Evolutionary conservation across 1,139 yeast species (phyloP).

Genomic region (Diutina mesorugosa): DNA sequence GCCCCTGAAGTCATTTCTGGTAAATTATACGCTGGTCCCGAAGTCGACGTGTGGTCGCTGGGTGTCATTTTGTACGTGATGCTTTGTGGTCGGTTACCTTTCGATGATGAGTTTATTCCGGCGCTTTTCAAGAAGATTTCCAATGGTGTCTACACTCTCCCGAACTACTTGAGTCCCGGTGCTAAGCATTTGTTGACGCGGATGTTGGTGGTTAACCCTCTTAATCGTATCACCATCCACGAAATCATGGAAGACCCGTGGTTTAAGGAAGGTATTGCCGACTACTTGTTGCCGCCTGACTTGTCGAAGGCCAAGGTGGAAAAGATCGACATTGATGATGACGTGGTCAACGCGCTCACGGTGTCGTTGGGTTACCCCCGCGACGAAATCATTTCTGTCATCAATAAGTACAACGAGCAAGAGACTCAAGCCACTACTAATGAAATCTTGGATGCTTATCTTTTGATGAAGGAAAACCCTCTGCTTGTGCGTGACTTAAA

Average conservation of each 20-base stretch:
- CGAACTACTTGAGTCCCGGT: constrained; percentile 78
- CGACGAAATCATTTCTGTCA: constrained; percentile 74
- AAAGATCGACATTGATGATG: constrained; percentile 54
- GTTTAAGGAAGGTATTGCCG: constrained; percentile 80
- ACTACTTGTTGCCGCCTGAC: constrained; percentile 67
- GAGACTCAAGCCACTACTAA: constrained; percentile 28
- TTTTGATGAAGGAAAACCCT: constrained; percentile 76
- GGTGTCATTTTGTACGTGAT: constrained; percentile 94
- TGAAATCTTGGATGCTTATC: constrained; percentile 87
- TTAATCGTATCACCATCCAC: constrained; percentile 87
- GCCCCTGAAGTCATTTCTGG: constrained; percentile 98
- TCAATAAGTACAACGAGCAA: constrained; percentile 33
- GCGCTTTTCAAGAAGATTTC: constrained; percentile 89
- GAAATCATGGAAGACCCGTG: constrained; percentile 94
- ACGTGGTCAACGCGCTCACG: constrained; percentile 65
- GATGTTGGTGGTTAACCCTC: constrained; percentile 94
- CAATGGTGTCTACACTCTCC: constrained; percentile 89
- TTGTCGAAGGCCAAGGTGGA: constrained; percentile 28
- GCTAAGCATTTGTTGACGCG: constrained; percentile 78
- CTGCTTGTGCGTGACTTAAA: constrained; percentile 54
- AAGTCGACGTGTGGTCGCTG: constrained; percentile 98
- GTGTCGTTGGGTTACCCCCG: constrained; percentile 88
- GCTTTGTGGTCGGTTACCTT: constrained; percentile 95
- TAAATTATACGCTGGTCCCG: constrained; percentile 94
- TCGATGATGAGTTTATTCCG: constrained; percentile 96